Evolutionary conservation across 1,284 basidiomycete genomes (phyloP), one percentile per base, ranked within the genome.

Genomic region (Hemileia vastatrix): DNA sequence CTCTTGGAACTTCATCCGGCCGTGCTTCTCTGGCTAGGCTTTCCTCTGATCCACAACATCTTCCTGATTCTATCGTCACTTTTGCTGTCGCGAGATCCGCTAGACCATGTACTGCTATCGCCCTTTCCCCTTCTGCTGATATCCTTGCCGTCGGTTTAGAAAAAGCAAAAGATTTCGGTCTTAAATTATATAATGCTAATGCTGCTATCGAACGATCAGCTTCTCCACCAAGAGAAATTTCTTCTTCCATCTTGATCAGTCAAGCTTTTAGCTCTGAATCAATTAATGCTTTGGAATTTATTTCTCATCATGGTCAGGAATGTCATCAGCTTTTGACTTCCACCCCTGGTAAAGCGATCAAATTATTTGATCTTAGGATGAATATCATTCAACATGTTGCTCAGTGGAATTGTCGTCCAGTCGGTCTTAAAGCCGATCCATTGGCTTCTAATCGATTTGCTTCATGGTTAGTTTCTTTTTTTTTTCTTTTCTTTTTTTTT

Each of bases 341-440:
- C n/a, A n/a, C n/a, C n/a, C n/a, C n/a, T n/a, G n/a, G n/a, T n/a
- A n/a, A n/a, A n/a, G n/a, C n/a, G n/a, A n/a, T n/a, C n/a, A n/a
- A n/a, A n/a, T n/a, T n/a, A n/a, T n/a, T n/a, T n/a, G n/a, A n/a
- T n/a, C n/a, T n/a, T n/a, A n/a, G n/a, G n/a, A n/a, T n/a, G n/a
- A n/a, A 43, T 8, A 23, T 47, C 4, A 49, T 60, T 31, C 52
- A 48, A 47, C 58, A 49, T 15, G 50, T 53, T 33, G 50, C 48
- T n/a, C 58, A 60, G 31, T 60, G 58, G 58, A 27, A 36, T 11
- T 31, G 21, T 21, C 49, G 58, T 13, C 54, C 58, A 8, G 40
- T 54, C 15, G 58, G 58, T 23, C 40, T 60, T 44, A 60, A 60
- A 36, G 31, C 58, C 31, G 58, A 60, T 53, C 58, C 58, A 32